Evolutionary conservation across 1,284 basidiomycete genomes (phyloP).

Genomic region (Pseudozyma thailandica): DNA sequence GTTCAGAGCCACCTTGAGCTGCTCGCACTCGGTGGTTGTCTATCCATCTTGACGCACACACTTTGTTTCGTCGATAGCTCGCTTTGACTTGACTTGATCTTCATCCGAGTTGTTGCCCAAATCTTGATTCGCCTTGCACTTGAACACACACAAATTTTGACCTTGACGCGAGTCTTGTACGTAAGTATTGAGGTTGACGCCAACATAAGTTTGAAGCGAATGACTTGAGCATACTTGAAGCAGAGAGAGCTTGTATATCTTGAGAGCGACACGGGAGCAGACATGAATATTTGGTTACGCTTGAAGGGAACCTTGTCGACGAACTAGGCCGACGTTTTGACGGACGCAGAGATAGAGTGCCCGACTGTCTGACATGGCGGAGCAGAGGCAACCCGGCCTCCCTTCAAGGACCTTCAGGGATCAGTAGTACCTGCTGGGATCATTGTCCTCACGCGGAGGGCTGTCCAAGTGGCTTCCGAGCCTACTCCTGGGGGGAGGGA

Average conservation of each 20-base stretch:
- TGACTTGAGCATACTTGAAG: no score
- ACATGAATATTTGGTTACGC: no score
- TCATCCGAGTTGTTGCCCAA: background rate
- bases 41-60: constrained; percentile 1
- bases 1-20: background rate
- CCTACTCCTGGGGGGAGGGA: constrained; percentile 33
- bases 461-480: constrained; percentile 51
- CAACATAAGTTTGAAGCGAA: background rate
- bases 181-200: background rate
- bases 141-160: background rate
- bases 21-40: background rate
- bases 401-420: no score
- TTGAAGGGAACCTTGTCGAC: no score
- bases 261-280: background rate
- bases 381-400: no score
- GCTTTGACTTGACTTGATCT: background rate
- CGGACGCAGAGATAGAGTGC: no score
- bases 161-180: background rate
- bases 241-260: background rate
- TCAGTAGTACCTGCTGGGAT: constrained; percentile 44
- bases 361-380: no score
- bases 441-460: constrained; percentile 46
- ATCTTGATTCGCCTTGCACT: background rate
- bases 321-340: no score
- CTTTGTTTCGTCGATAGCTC: background rate